Base-by-base conservation (phyloP, 176 grass and related monocot species). In the Poa annua region DNA sequence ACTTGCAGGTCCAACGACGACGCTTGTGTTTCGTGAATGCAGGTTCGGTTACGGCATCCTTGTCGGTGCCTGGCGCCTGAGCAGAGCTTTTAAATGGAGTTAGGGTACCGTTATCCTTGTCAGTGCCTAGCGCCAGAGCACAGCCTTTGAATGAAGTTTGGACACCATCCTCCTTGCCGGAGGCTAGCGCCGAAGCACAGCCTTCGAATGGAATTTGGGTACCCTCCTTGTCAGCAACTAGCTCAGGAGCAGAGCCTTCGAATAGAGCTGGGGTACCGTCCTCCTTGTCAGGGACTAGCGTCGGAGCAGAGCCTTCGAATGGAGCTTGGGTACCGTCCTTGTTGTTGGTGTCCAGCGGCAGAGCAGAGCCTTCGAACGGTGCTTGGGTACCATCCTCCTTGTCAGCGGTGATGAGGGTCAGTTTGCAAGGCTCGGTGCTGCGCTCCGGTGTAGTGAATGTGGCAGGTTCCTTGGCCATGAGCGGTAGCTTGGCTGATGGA, bases 401-500 rank as follows among this genome's bases (percentile, higher is more conserved):
- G 21, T 16, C 24, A 3, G 49, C 32, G 5, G 39, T 41, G 41
- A 62, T 3, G 21, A 61, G 85, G 0, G 52, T 11, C 73, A 32
- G 52, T 19, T 62, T 35, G 63, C 51, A 50, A 62, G 53, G 7
- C 17, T 35, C 33, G 44, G 17, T 55, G 6, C 42, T 53, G 66
- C 2, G 14, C 66, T 88, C 35, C 0, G 55, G 80, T 0, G 3
- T 39, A 34, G 53, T 42, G 44, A 36, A 8, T 33, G 17, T 0
- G 12, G 74, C 68, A 63, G 60, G 11, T 11, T 83, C 35, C 54
- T 54, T 83, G 53, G 13, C 55, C 33, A 72, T 11, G 4, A 64
- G 65, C 8, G 62, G 51, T 79, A 48, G 51, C 35, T 51, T 50
- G 25, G 33, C 44, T 32, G 33, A 51, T 51, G 68, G 47, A 81